Percentiles rank a stretch among this genome's conserved stretches.
These are phyloP conservation scores for Stephania japonica DNA, from an alignment of 164 flowering plant genomes.

Conservation along the genomic window DNA sequence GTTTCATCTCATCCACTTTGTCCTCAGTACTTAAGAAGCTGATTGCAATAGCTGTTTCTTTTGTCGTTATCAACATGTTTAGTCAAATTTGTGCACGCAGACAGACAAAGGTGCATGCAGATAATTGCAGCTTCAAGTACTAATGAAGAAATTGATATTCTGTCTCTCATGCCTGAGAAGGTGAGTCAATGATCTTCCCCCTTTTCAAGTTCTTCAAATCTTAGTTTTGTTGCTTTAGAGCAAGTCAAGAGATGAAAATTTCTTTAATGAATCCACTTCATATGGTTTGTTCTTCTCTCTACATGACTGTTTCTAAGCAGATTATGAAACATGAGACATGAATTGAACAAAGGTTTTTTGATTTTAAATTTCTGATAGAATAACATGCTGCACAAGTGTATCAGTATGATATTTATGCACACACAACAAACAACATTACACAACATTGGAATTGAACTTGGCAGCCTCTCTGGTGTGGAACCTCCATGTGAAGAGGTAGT, in stretches of 20 bases:
- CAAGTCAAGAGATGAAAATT: neutral
- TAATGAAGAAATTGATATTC: no score
- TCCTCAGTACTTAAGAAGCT: no score
- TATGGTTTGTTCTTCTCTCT: neutral
- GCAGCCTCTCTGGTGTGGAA: constrained; percentile 38
- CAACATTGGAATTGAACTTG: constrained; percentile 18
- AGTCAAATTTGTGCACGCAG: neutral
- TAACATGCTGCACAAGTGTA: neutral
- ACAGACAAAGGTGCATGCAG: neutral
- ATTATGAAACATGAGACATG: neutral
- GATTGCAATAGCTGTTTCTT: no score
- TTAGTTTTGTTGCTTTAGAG: neutral
- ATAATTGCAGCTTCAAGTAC: neutral
- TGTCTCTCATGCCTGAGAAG: neutral
- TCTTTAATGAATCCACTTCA: neutral
- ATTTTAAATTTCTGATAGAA: neutral
- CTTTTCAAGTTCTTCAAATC: no score
- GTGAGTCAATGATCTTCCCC: neutral
- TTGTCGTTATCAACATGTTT: no score
- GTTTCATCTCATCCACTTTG: no score
- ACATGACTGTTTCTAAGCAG: no score
- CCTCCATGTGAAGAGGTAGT: constrained; percentile 77
- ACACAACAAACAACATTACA: constrained; percentile 2
- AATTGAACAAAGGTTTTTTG: neutral
- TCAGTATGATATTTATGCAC: neutral